These are phyloP conservation scores for Mrakia hoshinonis DNA, from an alignment of 768 basidiomycete genomes.

Conservation along the genomic window DNA sequence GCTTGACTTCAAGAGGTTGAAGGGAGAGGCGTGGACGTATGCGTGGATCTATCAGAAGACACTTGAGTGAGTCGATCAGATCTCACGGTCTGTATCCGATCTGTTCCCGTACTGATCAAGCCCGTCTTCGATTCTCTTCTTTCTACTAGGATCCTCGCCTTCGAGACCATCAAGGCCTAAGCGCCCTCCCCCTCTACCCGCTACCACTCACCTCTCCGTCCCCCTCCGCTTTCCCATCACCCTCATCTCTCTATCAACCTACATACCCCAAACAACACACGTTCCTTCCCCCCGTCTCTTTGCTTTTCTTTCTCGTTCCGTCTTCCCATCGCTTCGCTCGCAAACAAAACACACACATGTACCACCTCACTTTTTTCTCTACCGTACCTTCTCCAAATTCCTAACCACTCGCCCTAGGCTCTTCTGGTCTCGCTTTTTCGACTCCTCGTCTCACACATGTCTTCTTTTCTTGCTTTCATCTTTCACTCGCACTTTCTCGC, in stretches of 20 bases:
- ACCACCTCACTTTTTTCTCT: too few species aligned
- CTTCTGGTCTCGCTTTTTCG: too few species aligned
- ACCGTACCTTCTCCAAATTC: too few species aligned
- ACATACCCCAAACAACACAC: neutral
- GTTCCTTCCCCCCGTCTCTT: neutral
- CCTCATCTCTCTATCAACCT: neutral
- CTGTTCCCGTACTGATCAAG: neutral
- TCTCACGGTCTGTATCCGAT: neutral
- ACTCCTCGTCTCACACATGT: neutral
- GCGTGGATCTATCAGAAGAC: slow-evolving; percentile 25
- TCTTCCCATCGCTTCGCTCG: neutral
- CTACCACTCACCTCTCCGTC: neutral
- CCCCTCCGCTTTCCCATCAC: neutral
- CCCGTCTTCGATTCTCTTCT: neutral
- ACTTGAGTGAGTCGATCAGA: slow-evolving; percentile 23
- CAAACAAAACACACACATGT: too few species aligned
- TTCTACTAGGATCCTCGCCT: neutral
- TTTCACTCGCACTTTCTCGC: neutral
- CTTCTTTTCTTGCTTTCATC: neutral
- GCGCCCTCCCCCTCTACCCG: neutral
- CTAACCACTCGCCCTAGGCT: too few species aligned
- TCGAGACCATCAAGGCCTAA: slow-evolving; percentile 4
- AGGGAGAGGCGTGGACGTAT: slow-evolving; percentile 48
- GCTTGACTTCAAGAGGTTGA: slow-evolving; percentile 82
- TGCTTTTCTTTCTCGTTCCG: neutral